A percentile compares a stretch with the other conserved stretches of the same genome.
Conservation (phyloP, 805 yeast species). For the Saccharomycopsis fermentans region DNA sequence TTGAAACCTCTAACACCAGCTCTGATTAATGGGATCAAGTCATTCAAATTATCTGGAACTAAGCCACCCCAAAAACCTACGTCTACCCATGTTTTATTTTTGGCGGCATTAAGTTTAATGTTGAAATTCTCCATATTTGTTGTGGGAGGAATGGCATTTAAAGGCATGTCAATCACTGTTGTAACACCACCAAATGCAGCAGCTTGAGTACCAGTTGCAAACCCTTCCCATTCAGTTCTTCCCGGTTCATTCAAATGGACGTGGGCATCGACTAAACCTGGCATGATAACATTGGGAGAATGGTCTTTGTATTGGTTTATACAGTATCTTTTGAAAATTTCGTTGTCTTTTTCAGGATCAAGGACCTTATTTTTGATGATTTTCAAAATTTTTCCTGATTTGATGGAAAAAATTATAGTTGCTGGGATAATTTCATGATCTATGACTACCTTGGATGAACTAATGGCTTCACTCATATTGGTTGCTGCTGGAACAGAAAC, state of each 20-base stretch:
- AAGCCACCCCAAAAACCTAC: slow-evolving; percentile 96
- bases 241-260: slow-evolving; percentile 96
- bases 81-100: slow-evolving; percentile 81
- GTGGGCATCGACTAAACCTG: slow-evolving; percentile 89
- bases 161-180: slow-evolving; percentile 91
- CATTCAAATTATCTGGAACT: slow-evolving; percentile 64
- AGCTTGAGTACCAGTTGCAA: slow-evolving; percentile 89
- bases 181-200: slow-evolving; percentile 97
- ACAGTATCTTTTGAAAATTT: slow-evolving; percentile 21
- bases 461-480: slow-evolving; percentile 49
- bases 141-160: slow-evolving; percentile 93
- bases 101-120: slow-evolving; percentile 67
- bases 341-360: slow-evolving; percentile 27
- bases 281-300: slow-evolving; percentile 60
- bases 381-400: slow-evolving; percentile 48
- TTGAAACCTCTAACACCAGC: slow-evolving; percentile 93
- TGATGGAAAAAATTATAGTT: slow-evolving; percentile 50
- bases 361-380: slow-evolving; percentile 33
- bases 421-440: slow-evolving; percentile 42
- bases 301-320: slow-evolving; percentile 31
- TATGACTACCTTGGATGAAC: slow-evolving; percentile 49
- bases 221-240: slow-evolving; percentile 98
- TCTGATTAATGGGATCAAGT: slow-evolving; percentile 63
- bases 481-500: too few species aligned
- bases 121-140: slow-evolving; percentile 72